Percentiles rank a stretch among this genome's conserved stretches.
Conservation (phyloP, 2,329 filamentous ascomycete genomes). For the Anisogramma anomala region DNA sequence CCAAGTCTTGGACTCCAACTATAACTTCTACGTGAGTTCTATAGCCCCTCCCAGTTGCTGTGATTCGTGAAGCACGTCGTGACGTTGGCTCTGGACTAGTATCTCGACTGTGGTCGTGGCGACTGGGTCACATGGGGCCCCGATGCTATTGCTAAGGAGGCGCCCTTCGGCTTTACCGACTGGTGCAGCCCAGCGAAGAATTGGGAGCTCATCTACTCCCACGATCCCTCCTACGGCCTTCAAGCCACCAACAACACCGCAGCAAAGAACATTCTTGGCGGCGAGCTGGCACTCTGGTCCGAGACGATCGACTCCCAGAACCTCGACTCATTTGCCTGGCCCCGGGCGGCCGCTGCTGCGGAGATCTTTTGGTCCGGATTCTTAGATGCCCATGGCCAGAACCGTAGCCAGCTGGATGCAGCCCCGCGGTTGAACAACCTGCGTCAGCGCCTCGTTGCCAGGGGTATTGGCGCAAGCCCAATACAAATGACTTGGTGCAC, state of each 20-base stretch:
- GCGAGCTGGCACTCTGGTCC: constrained; percentile 71
- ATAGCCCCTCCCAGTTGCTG: background rate
- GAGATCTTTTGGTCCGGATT: constrained; percentile 73
- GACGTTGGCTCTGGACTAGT: constrained; percentile 34
- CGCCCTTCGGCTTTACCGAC: constrained; percentile 60
- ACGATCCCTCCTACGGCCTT: constrained; percentile 62
- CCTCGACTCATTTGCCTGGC: constrained; percentile 68
- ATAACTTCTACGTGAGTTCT: constrained; percentile 58
- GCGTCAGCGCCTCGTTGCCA: constrained; percentile 61
- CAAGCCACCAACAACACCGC: constrained; percentile 43
- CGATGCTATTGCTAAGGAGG: constrained; percentile 23
- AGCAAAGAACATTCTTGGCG: constrained; percentile 62
- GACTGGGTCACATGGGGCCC: constrained; percentile 64
- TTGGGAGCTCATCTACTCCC: constrained; percentile 72
- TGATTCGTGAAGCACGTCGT: background rate
- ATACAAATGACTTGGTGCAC: constrained; percentile 66
- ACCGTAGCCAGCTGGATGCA: constrained; percentile 60
- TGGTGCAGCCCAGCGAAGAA: constrained; percentile 73
- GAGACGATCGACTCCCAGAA: constrained; percentile 69
- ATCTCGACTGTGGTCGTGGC: constrained; percentile 73
- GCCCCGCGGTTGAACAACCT: constrained; percentile 61
- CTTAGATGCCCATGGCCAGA: constrained; percentile 52
- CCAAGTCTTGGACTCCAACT: constrained; percentile 64
- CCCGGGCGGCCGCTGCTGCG: constrained; percentile 58
- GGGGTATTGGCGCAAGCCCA: constrained; percentile 51